Percentiles rank a stretch among this genome's conserved stretches.
phyloP scores from a whole-genome alignment of 345 rosid species.

The Populus alba region DNA sequence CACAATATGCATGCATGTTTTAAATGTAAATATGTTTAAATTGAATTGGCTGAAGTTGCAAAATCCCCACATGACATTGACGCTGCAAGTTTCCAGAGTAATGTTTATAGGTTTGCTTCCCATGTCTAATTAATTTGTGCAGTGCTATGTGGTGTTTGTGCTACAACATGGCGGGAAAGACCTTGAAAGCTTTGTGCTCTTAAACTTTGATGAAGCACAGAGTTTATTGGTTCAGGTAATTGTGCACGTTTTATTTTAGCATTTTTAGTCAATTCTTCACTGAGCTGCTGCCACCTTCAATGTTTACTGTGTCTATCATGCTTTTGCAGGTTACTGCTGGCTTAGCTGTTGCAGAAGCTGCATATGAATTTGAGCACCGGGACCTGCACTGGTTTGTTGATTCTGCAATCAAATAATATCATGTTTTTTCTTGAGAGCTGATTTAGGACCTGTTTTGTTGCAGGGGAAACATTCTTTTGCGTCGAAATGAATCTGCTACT shows the following conservation, averaged over 20 bases:
- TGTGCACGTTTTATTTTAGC: background rate
- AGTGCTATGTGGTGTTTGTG: constrained; percentile 85
- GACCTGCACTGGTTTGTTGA: constrained; percentile 77
- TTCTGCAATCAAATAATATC: background rate
- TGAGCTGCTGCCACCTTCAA: background rate
- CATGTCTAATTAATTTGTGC: constrained; percentile 24
- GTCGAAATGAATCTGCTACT: constrained; percentile 54
- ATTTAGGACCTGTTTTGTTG: constrained; percentile 1
- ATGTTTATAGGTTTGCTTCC: constrained; percentile 12
- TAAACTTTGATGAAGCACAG: constrained; percentile 72
- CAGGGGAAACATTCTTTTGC: constrained; percentile 91
- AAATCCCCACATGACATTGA: background rate
- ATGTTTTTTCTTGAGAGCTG: constrained; percentile 1
- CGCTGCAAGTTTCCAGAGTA: background rate
- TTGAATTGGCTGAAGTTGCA: background rate
- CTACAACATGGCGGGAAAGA: constrained; percentile 95
- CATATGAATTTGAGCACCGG: constrained; percentile 91
- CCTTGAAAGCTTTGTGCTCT: constrained; percentile 86
- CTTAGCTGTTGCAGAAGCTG: constrained; percentile 90
- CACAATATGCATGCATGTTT: background rate
- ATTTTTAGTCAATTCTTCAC: background rate
- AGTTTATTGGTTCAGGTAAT: constrained; percentile 82
- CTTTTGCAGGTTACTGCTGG: constrained; percentile 75
- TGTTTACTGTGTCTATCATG: constrained; percentile 3
- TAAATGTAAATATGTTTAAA: background rate